These are phyloP conservation scores for Stentor roeselii DNA, from an alignment of 73 alveolate species.

Conservation along the genomic window DNA sequence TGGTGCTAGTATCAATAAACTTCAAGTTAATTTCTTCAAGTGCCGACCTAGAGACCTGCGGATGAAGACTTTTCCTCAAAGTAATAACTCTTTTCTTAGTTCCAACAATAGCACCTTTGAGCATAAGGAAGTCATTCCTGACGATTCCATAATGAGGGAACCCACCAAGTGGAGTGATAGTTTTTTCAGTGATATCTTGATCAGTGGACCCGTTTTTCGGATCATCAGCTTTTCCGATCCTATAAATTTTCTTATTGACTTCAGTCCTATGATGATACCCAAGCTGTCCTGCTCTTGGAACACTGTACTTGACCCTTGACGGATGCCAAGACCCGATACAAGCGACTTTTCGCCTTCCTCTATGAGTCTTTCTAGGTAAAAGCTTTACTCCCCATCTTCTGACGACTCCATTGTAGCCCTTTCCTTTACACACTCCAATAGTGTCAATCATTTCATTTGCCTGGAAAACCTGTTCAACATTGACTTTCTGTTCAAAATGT, in stretches of 20 bases:
- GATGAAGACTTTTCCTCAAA: slow-evolving; percentile 96
- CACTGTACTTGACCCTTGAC: slow-evolving; percentile 97
- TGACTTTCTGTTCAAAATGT: slow-evolving; percentile 95
- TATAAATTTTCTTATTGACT: slow-evolving; percentile 98
- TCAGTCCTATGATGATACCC: slow-evolving; percentile 99
- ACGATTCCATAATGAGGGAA: slow-evolving; percentile 99
- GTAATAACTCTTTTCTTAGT: slow-evolving; percentile 97
- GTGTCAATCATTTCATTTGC: slow-evolving; percentile 97
- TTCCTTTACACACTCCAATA: slow-evolving; percentile 98
- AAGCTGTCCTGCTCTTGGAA: slow-evolving; percentile 99
- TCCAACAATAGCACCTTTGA: slow-evolving; percentile 99
- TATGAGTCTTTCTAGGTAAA: slow-evolving; percentile 98
- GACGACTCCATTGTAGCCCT: slow-evolving; percentile 99
- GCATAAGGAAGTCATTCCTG: slow-evolving; percentile 97
- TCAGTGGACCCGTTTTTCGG: slow-evolving; percentile 98
- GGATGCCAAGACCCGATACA: slow-evolving; percentile 99
- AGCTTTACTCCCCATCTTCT: slow-evolving; percentile 99
- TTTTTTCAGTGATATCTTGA: slow-evolving; percentile 95
- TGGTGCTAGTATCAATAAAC: slow-evolving; percentile 99
- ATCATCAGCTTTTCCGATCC: slow-evolving; percentile 95
- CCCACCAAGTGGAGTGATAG: slow-evolving; percentile 99
- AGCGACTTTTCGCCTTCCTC: slow-evolving; percentile 99
- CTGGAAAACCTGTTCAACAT: slow-evolving; percentile 92
- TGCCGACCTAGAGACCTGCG: slow-evolving; percentile 77
- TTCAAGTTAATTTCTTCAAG: slow-evolving; percentile 91